Evolutionary conservation across 768 basidiomycete genomes (phyloP).

Genomic region (Psilocybe azurescens): DNA sequence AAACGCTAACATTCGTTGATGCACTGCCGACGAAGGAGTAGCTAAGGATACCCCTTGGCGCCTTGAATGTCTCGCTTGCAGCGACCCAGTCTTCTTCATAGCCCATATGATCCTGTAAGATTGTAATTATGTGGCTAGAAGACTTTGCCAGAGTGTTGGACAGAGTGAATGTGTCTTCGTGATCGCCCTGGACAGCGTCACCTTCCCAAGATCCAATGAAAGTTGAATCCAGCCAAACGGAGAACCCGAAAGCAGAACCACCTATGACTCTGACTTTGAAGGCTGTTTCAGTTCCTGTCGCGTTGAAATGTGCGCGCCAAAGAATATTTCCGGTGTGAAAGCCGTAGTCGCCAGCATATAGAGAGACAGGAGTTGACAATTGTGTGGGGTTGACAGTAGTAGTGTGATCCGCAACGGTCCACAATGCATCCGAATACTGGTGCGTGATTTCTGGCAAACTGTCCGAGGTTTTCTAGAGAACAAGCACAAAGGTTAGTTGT

Average conservation of each 20-base stretch:
- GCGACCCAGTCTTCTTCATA: constrained; percentile 49
- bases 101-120: constrained; percentile 61
- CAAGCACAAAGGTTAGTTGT: not conserved
- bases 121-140: constrained; percentile 48
- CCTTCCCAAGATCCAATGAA: constrained; percentile 55
- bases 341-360: constrained; percentile 55
- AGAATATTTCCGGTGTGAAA: constrained; percentile 57
- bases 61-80: constrained; percentile 51
- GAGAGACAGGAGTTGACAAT: constrained; percentile 43
- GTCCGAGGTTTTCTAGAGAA: constrained; percentile 42
- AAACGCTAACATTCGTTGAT: constrained; percentile 41
- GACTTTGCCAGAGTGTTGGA: constrained; percentile 32
- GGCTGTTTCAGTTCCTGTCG: constrained; percentile 49
- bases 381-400: constrained; percentile 46
- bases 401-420: constrained; percentile 48
- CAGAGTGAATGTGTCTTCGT: constrained; percentile 40
- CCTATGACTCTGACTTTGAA: constrained; percentile 47
- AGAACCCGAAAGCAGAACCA: constrained; percentile 53
- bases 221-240: constrained; percentile 51
- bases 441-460: constrained; percentile 47
- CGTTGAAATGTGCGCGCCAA: constrained; percentile 56
- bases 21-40: constrained; percentile 50
- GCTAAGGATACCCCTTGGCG: constrained; percentile 51
- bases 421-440: constrained; percentile 44
- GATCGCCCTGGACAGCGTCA: constrained; percentile 37